Conservation (phyloP, 2,329 filamentous ascomycete species). For the Daldinia sp. region DNA sequence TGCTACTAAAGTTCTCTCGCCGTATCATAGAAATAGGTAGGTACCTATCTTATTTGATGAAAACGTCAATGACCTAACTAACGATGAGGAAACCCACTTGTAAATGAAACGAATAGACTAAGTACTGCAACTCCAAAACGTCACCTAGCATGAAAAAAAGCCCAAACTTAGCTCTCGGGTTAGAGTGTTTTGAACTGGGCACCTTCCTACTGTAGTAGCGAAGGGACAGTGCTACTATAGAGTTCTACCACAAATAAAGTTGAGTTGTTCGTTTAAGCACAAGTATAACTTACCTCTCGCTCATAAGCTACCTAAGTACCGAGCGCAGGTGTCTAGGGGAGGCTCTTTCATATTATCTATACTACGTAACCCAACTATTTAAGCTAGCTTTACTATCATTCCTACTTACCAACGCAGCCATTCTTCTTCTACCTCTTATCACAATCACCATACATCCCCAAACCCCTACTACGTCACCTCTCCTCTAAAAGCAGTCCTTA, state of each 20-base stretch:
- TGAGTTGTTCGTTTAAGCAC: no score
- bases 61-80: no score
- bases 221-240: neutral
- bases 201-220: neutral
- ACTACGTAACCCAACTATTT: neutral
- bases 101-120: no score
- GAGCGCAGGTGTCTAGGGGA: neutral
- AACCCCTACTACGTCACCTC: neutral
- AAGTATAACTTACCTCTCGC: neutral
- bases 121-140: no score
- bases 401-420: neutral
- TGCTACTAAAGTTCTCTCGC: no score
- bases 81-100: no score
- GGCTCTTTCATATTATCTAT: neutral
- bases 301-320: neutral
- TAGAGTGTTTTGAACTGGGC: neutral
- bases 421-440: neutral
- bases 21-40: no score
- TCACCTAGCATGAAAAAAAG: no score
- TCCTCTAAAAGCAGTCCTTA: neutral
- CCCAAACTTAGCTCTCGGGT: neutral
- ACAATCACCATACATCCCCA: neutral
- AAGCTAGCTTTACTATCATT: neutral
- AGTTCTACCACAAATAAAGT: neutral
- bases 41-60: no score